These are phyloP conservation scores for Aspergillus calidoustus DNA, from an alignment of 2,329 filamentous ascomycete species.

Conservation along the genomic window DNA sequence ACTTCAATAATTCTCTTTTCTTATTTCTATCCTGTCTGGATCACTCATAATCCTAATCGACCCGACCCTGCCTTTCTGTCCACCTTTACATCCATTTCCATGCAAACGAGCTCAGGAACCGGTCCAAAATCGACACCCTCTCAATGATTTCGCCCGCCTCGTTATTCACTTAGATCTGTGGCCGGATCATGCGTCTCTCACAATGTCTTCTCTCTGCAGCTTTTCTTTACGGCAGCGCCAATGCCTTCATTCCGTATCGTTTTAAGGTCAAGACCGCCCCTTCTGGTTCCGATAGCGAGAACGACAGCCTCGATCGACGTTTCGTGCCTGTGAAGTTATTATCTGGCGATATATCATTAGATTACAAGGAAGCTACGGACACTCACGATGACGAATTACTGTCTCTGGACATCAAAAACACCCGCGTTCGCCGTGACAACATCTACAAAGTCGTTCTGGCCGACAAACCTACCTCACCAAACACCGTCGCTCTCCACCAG, in stretches of 20 bases:
- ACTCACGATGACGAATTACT: conserved; percentile 24
- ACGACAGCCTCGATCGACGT: conserved; percentile 31
- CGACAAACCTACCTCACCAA: conserved; percentile 44
- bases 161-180: conserved; percentile 16
- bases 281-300: conserved; percentile 21
- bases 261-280: conserved; percentile 28
- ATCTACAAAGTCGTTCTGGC: conserved; percentile 51
- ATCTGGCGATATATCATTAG: conserved; percentile 23
- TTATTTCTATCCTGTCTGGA: not conserved
- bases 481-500: conserved; percentile 57
- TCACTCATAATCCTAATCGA: conserved; percentile 3
- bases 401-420: conserved; percentile 45
- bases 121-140: not conserved
- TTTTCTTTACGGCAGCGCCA: conserved; percentile 39
- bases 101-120: not conserved
- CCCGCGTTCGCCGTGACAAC: conserved; percentile 52
- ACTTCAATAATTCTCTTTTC: conserved; percentile 4
- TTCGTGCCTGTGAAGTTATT: conserved; percentile 39
- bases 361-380: conserved; percentile 21
- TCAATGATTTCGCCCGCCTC: conserved; percentile 13
- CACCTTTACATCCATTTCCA: not conserved
- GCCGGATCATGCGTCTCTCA: conserved; percentile 42
- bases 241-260: conserved; percentile 51
- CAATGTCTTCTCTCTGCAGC: conserved; percentile 39
- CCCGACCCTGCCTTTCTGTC: not conserved